Evolutionary conservation across 345 rosid species (phyloP).

Genomic region (Gynandropsis gynandra): DNA sequence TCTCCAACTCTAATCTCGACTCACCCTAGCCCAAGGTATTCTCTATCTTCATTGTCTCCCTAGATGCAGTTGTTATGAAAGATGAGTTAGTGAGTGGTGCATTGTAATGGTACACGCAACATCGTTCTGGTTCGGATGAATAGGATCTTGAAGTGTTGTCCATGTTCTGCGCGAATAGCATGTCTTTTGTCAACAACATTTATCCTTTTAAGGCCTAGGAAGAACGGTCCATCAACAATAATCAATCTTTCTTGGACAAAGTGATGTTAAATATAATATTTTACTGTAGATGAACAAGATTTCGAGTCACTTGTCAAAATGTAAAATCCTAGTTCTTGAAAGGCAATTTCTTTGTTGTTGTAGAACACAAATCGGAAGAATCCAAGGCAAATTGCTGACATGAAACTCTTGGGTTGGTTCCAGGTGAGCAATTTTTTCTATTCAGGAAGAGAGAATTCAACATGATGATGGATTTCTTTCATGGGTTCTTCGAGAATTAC

Average conservation of each 20-base stretch:
- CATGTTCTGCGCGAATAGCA: too few relatives aligned
- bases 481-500: too few relatives aligned
- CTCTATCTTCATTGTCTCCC: neutral
- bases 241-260: too few relatives aligned
- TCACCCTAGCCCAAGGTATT: constrained; percentile 81
- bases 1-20: constrained; percentile 69
- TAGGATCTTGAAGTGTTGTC: neutral
- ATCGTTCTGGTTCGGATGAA: neutral
- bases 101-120: neutral
- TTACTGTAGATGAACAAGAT: too few relatives aligned
- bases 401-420: neutral
- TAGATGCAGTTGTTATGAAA: too few relatives aligned
- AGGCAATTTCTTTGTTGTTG: neutral
- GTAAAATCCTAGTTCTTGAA: too few relatives aligned
- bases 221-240: too few relatives aligned
- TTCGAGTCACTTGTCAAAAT: too few relatives aligned
- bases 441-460: neutral
- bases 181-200: too few relatives aligned
- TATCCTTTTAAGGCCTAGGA: too few relatives aligned
- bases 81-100: neutral
- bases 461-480: too few relatives aligned
- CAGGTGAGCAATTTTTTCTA: neutral
- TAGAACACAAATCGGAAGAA: neutral
- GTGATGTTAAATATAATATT: too few relatives aligned
- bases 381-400: neutral